Conservation (phyloP, 345 rosid genomes). For the Pistacia vera region DNA sequence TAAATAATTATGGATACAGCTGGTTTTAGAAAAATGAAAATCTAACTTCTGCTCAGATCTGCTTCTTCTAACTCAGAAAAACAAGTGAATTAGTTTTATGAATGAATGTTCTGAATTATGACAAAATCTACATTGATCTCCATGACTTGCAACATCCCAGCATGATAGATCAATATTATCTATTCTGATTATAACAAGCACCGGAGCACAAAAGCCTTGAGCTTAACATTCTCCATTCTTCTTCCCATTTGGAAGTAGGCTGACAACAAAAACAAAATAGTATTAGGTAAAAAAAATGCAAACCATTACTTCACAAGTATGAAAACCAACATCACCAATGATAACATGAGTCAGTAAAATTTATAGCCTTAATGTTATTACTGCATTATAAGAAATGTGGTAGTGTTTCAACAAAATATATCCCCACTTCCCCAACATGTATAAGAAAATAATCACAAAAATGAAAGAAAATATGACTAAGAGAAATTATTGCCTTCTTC, state of each 20-base stretch:
- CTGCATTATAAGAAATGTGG: background rate
- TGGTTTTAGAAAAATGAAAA: background rate
- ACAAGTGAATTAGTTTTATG: constrained; percentile 4
- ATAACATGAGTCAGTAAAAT: background rate
- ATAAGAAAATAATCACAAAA: background rate
- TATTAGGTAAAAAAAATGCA: background rate
- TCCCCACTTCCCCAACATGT: background rate
- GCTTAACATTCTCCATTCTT: constrained; percentile 9
- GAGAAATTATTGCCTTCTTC: too few relatives aligned
- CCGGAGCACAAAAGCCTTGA: background rate
- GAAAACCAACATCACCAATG: background rate
- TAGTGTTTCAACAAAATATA: background rate
- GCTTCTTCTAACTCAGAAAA: constrained; percentile 2
- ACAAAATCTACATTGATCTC: background rate
- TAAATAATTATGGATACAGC: background rate
- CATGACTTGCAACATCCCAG: background rate
- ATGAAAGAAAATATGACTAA: background rate
- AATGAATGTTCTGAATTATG: constrained; percentile 9
- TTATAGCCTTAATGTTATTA: background rate
- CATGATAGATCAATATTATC: background rate
- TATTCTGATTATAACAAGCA: constrained; percentile 7
- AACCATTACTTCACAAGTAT: background rate
- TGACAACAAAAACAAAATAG: background rate
- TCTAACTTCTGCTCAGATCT: background rate
- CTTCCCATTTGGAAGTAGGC: background rate